phyloP scores from a whole-genome alignment of 2,329 filamentous ascomycete genomes.

The Penicillium sp. region DNA sequence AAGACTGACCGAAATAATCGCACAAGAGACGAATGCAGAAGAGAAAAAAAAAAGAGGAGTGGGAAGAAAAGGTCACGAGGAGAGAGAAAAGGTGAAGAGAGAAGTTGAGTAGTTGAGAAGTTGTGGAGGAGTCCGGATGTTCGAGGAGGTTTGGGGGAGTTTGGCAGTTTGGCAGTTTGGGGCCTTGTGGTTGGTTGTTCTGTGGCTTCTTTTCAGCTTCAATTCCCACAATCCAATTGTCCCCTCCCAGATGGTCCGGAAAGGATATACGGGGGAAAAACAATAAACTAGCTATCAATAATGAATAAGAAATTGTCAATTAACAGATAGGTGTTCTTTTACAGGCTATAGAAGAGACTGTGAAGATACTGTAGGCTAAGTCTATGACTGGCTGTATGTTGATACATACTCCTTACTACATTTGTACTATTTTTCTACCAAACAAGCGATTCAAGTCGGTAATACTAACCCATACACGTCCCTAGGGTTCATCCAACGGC shows the following conservation, averaged over 20 bases:
- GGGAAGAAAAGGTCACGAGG: slow-evolving; percentile 24
- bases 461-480: background rate
- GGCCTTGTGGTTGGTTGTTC: slow-evolving; percentile 29
- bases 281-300: background rate
- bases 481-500: background rate
- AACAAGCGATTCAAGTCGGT: background rate
- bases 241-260: background rate
- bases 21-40: slow-evolving; percentile 26
- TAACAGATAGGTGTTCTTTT: background rate
- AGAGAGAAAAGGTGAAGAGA: slow-evolving; percentile 13
- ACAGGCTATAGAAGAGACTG: background rate
- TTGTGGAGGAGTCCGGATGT: slow-evolving; percentile 33
- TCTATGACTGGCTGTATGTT: background rate
- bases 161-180: background rate
- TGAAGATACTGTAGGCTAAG: background rate
- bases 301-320: background rate
- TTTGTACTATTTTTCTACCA: background rate
- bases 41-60: slow-evolving; percentile 33
- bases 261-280: background rate
- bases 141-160: slow-evolving; percentile 20
- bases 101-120: slow-evolving; percentile 14
- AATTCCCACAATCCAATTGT: slow-evolving; percentile 32
- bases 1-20: slow-evolving; percentile 21
- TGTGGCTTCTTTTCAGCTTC: slow-evolving; percentile 32
- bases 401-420: background rate